phyloP scores from a whole-genome alignment of 176 grass and related monocot species.

The Cymbopogon citratus region DNA sequence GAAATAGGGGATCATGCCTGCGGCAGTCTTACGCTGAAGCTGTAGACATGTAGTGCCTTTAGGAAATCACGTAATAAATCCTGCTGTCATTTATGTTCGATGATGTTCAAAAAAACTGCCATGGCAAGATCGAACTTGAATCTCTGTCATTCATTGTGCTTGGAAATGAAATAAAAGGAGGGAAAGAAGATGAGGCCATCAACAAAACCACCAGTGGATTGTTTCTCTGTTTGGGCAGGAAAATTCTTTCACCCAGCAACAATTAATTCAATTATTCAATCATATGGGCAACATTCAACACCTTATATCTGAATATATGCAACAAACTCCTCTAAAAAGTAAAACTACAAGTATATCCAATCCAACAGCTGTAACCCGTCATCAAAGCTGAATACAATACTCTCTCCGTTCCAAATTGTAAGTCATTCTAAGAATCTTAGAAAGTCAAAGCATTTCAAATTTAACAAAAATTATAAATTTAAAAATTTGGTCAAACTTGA shows the following conservation, averaged over 20 bases:
- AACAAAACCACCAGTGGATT: not conserved
- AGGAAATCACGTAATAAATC: too few species aligned
- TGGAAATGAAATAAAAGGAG: not conserved
- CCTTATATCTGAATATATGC: not conserved
- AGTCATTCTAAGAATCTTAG: too few species aligned
- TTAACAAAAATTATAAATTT: too few species aligned
- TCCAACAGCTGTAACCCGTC: not conserved
- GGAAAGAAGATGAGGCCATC: not conserved
- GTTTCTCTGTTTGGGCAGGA: not conserved
- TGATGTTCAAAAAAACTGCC: not conserved
- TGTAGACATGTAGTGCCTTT: too few species aligned
- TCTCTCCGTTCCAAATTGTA: too few species aligned
- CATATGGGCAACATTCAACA: not conserved
- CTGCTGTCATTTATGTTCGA: too few species aligned
- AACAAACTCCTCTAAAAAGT: not conserved
- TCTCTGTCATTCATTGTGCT: not conserved
- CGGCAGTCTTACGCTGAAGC: too few species aligned
- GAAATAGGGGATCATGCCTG: too few species aligned
- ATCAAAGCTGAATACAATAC: not conserved
- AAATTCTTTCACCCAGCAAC: not conserved
- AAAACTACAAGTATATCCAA: not conserved
- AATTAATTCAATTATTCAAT: not conserved
- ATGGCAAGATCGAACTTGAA: not conserved
- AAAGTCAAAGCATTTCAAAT: too few species aligned
- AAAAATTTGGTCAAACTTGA: too few species aligned